These are phyloP conservation scores for Metschnikowia chrysomelidarum DNA, from an alignment of 805 yeast genomes.

Conservation along the genomic window DNA sequence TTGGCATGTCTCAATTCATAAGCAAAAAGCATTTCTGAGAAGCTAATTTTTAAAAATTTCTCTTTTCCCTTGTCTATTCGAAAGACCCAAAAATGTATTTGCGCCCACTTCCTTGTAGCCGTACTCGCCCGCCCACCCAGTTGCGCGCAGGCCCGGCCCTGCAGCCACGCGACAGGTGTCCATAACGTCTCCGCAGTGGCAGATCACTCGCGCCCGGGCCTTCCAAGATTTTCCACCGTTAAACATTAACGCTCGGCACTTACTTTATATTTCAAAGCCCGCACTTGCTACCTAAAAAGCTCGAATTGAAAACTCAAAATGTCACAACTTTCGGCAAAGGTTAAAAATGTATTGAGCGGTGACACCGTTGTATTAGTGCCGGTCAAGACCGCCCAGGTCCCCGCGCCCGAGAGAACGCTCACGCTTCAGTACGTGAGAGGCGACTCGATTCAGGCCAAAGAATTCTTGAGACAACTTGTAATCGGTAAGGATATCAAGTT, in stretches of 20 bases:
- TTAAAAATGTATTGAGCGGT: constrained; percentile 67
- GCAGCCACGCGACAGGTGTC: constrained; percentile 4
- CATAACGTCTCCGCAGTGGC: constrained; percentile 5
- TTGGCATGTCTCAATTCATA: no score
- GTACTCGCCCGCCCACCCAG: no score
- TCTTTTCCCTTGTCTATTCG: no score
- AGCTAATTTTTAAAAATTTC: background rate
- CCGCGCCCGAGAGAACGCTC: constrained; percentile 55
- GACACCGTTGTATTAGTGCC: constrained; percentile 67
- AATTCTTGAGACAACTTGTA: constrained; percentile 55
- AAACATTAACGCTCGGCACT: no score
- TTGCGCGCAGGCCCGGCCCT: no score
- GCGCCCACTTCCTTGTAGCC: no score
- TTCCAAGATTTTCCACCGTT: no score
- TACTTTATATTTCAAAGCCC: no score
- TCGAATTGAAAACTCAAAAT: background rate
- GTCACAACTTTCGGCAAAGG: constrained; percentile 47
- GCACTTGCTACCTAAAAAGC: background rate
- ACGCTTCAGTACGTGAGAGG: constrained; percentile 66
- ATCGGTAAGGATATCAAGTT: constrained; percentile 66
- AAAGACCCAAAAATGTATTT: no score
- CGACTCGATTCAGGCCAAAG: constrained; percentile 58
- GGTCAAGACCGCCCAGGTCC: constrained; percentile 37
- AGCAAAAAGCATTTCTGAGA: background rate
- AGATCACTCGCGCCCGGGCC: constrained; percentile 1